Evolutionary conservation across 495 filamentous ascomycete genomes (phyloP), one percentile per base, ranked within the genome.

Genomic region (Xylaria venustula): DNA sequence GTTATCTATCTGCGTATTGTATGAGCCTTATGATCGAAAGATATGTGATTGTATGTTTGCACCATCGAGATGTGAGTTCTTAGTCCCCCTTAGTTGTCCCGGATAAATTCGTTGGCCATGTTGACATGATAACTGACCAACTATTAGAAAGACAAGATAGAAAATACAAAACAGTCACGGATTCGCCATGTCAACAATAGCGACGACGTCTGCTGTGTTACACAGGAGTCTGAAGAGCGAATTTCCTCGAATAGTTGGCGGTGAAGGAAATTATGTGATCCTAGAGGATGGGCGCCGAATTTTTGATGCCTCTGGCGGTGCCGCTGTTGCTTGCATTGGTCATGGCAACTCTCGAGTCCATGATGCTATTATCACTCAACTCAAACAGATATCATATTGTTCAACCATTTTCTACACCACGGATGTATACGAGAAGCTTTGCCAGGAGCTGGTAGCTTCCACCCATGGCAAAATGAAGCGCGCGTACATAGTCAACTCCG

Each of bases 231-330:
- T 77, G n/a, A 36, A 40, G 8, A 17, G 53, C 20, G 53, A 64
- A 12, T 75, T 50, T 37, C 46, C 57, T 41, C 57, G 47, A 45
- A 60, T 77, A 32, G 48, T 58, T 7, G 56, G 62, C 52, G 67
- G 70, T 15, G 50, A 74, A 28, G 75, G 77, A 6, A 79, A 72
- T 52, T 69, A 77, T 52, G 46, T 79, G 14, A 51, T 71, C 30
- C 62, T 89, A 2, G 81, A 81, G 51, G 80, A 88, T 73, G 86
- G 85, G 22, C 83, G 81, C 11, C 81, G 75, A 46, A 82, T 92
- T 61, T 79, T 90, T 17, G 88, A 90, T 64, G 85, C 83, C 0
- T 78, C 77, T 7, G 75, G 81, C 48, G 83, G 83, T 20, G 83
- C 82, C 7, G 81, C 81, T 0, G 83, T 85, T 30, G 75, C 83